Base-by-base conservation (phyloP, 441 rosid species). In the Syzygium syzygioides region DNA sequence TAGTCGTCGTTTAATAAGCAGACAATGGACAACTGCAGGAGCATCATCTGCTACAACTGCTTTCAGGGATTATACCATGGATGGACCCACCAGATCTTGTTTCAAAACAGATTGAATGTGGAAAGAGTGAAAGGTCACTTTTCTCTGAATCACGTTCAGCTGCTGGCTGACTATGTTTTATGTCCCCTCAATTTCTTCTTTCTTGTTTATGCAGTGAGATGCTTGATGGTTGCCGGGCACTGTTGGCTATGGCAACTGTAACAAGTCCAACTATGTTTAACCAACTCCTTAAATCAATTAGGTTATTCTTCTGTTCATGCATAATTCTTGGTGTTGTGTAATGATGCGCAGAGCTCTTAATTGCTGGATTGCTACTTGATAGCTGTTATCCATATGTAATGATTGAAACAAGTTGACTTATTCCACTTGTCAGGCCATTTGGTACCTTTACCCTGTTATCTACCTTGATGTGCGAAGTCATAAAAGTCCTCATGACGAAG, bases 151-250 rank as follows among this genome's bases (percentile, higher is more conserved):
- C 87, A 79, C 86, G 85, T 88, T 88, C 55, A 20, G 41, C 50
- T 55, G 83, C 89, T 85, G 68, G 86, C 90, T 88, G 45, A 86
- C 86, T 84, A 9, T 91, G 86, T 89, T 88, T 34, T 56, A 37
- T 90, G 66, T 88, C 20, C 59, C 91, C 90, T 91, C 85, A 89
- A 50, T 68, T 28, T 90, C 84, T 85, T 85, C 87, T 55, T 66
- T 91, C 85, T 90, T 80, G 83, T 88, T 91, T 85, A 56, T 92
- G 86, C 95, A 98, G 99, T 92, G 99, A 98, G 95, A 91, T 98
- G 96, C 95, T 97, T 86, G 99, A 98, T 91, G 99, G 99, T 86
- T 98, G 99, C 91, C 99, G 99, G 83, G 98, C 98, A 87, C 92
- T 98, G 91, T 92, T 96, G 90, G 94, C 98, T 80, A 92, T 98